Base-by-base conservation (phyloP, 1,284 basidiomycete genomes). In the Apiotrichum domesticum region DNA sequence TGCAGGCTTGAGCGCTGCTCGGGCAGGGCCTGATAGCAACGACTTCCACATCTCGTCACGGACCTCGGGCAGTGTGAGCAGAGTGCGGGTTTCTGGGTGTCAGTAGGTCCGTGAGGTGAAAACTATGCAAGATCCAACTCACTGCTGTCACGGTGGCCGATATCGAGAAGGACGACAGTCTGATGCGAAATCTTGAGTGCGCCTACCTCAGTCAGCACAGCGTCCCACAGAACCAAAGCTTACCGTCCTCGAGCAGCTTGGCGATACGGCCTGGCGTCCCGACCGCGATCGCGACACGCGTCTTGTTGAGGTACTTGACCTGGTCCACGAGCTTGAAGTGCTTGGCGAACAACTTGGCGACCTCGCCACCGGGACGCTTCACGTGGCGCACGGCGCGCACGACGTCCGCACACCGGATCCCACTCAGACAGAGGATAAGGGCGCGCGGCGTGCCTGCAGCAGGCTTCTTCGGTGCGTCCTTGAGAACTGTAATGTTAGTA, bases 331-430 rank as follows among this genome's bases (percentile, higher is more conserved):
- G 52, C 52, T 78, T 78, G 63, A 78, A 74, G 58, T 78, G 77
- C 51, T 78, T 78, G 3, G 77, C 77, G 50, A 78, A 78, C 15
- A 78, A 69, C 76, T 78, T 78, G 14, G 73, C 75, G 0, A 78
- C 70, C 59, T 78, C 75, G 15, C 75, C 77, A 13, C 57, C 57
- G 13, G 67, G 58, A 1, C 70, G 69, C 55, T 66, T 64, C 6
- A 76, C 63, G 40, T 64, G 63, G 37, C 71, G 67, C 10, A 78
- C 67, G 10, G 65, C 68, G 42, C 76, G 62, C 4, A 77, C 75
- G 32, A 78, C 70, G 62, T 78, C 76, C 8, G 75, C 76, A 54
- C 76, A 77, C 46, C 77, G 66, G 52, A 76, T 63, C 9, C 76
- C 77, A 4, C 70, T 74, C 6, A 73, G 62, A 11, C 67, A 66